Evolutionary conservation across 78 protist species (phyloP).

Genomic region (Corallochytrium limacisporum): DNA sequence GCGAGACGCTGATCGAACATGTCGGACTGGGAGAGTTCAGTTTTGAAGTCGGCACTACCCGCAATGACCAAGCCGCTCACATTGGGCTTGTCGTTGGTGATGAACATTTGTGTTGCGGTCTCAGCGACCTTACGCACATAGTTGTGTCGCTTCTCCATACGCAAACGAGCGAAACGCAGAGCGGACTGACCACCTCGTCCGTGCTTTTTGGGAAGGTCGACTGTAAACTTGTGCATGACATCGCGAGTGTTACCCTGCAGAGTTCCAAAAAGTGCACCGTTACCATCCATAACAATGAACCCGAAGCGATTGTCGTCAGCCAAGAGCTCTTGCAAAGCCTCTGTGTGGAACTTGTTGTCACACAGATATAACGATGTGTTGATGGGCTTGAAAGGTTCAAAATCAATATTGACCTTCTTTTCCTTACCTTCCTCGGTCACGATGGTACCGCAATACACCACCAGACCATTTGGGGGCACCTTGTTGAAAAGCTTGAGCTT

Average conservation of each 20-base stretch:
- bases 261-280: conserved; percentile 90
- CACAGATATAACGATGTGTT: conserved; percentile 93
- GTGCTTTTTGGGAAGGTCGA: conserved; percentile 99
- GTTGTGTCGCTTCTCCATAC: conserved; percentile 95
- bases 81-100: conserved; percentile 84
- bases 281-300: conserved; percentile 95
- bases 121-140: conserved; percentile 95
- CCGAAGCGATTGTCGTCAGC: conserved; percentile 92
- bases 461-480: conserved; percentile 93
- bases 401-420: conserved; percentile 84
- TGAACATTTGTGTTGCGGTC: conserved; percentile 76
- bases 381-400: conserved; percentile 98
- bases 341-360: conserved; percentile 97
- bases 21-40: conserved; percentile 63
- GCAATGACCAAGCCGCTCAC: conserved; percentile 94
- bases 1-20: conserved; percentile 90
- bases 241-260: conserved; percentile 84
- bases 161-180: conserved; percentile 96
- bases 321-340: conserved; percentile 80
- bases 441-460: conserved; percentile 96
- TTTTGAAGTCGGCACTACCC: conserved; percentile 99
- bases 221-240: conserved; percentile 86
- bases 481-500: conserved; percentile 72
- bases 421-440: conserved; percentile 92
- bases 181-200: conserved; percentile 93